phyloP scores from a whole-genome alignment of 768 basidiomycete genomes.

The Sistotremastrum niveocremeum region DNA sequence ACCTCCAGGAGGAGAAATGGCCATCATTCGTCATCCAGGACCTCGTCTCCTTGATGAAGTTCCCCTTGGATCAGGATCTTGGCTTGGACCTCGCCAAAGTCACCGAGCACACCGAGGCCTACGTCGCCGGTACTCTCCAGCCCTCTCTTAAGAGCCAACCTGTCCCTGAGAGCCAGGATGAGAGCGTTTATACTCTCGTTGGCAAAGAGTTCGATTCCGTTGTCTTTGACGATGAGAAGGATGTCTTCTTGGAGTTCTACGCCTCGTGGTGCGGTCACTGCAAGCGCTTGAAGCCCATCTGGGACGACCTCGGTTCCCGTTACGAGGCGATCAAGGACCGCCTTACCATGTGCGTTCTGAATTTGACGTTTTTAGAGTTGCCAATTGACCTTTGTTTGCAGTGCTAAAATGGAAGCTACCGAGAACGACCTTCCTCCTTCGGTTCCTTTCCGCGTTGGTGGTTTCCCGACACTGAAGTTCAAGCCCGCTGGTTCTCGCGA shows the following conservation, averaged over 20 bases:
- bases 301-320: slow-evolving; percentile 83
- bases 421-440: slow-evolving; percentile 90
- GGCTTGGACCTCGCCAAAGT: slow-evolving; percentile 44
- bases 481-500: slow-evolving; percentile 76
- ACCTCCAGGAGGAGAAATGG: slow-evolving; percentile 77
- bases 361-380: background rate
- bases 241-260: slow-evolving; percentile 94
- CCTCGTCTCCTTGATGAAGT: slow-evolving; percentile 73
- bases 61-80: slow-evolving; percentile 61
- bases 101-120: slow-evolving; percentile 48
- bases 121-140: slow-evolving; percentile 54
- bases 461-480: slow-evolving; percentile 96
- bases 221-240: slow-evolving; percentile 77
- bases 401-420: slow-evolving; percentile 91
- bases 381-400: slow-evolving; percentile 16
- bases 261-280: slow-evolving; percentile 97
- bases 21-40: slow-evolving; percentile 92
- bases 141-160: slow-evolving; percentile 86
- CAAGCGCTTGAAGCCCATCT: slow-evolving; percentile 91
- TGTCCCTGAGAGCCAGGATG: slow-evolving; percentile 72
- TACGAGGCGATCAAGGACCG: slow-evolving; percentile 64
- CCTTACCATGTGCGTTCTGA: slow-evolving; percentile 51
- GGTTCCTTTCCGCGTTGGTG: slow-evolving; percentile 74
- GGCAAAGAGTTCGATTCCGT: slow-evolving; percentile 82
- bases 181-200: slow-evolving; percentile 71